Conservation (phyloP, 257 asterid species). For the Fraxinus excelsior region DNA sequence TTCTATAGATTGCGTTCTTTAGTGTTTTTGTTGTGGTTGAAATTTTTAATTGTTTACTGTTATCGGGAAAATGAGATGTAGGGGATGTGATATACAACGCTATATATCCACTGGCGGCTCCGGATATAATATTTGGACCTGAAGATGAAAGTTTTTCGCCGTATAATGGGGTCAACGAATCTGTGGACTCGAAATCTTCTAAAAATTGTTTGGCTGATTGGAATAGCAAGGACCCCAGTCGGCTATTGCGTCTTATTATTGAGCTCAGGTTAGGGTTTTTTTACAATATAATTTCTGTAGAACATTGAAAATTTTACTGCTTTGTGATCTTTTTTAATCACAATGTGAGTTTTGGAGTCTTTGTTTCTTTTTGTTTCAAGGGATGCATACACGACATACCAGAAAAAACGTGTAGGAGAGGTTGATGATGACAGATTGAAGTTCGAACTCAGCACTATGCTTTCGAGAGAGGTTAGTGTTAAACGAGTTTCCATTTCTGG, state of each 20-base stretch:
- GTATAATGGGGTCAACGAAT: slow-evolving; percentile 29
- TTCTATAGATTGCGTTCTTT: not conserved
- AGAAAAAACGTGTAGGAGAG: slow-evolving; percentile 67
- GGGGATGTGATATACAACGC: slow-evolving; percentile 93
- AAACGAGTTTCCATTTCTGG: not conserved
- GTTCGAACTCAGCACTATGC: slow-evolving; percentile 87
- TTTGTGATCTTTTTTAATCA: not conserved
- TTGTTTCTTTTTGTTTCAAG: slow-evolving; percentile 38
- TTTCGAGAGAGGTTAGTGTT: slow-evolving; percentile 77
- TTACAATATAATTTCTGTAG: not conserved
- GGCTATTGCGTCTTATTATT: slow-evolving; percentile 63
- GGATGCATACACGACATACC: slow-evolving; percentile 72
- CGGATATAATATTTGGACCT: slow-evolving; percentile 81
- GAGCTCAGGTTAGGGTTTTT: slow-evolving; percentile 64
- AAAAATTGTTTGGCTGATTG: slow-evolving; percentile 63
- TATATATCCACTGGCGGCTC: slow-evolving; percentile 73
- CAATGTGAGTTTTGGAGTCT: not conserved
- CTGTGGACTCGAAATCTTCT: slow-evolving; percentile 33
- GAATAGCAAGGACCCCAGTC: slow-evolving; percentile 76
- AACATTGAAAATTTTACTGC: slow-evolving; percentile 4
- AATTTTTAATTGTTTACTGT: not conserved
- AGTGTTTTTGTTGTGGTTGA: not conserved
- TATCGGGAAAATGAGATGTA: slow-evolving; percentile 26
- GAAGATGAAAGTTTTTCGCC: slow-evolving; percentile 82
- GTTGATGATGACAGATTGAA: slow-evolving; percentile 83